A percentile compares a stretch with the other conserved stretches of the same genome.
Evolutionary conservation across 2,329 filamentous ascomycete species (phyloP).

Genomic region (Verticillium alfalfae): DNA sequence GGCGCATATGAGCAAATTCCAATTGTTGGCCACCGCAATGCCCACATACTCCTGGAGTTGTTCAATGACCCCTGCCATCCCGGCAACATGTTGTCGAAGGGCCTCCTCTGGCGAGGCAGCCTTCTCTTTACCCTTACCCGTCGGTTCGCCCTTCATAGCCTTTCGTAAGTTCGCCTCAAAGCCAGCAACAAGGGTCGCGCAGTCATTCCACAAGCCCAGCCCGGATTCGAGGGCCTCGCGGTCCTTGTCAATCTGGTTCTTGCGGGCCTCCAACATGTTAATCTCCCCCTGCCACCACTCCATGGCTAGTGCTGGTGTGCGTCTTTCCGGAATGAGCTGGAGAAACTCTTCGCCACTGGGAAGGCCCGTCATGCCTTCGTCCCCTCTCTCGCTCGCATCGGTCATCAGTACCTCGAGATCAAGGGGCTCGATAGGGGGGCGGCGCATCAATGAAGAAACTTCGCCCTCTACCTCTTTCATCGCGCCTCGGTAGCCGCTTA

Average conservation of each 20-base stretch:
- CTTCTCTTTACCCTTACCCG: slow-evolving; percentile 22
- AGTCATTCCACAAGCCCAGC: slow-evolving; percentile 59
- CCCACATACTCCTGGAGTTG: slow-evolving; percentile 49
- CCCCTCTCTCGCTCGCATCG: slow-evolving; percentile 11
- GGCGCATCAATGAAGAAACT: slow-evolving; percentile 51
- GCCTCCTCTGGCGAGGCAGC: slow-evolving; percentile 26
- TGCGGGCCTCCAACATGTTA: slow-evolving; percentile 46
- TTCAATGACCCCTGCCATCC: slow-evolving; percentile 51
- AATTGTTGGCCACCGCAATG: slow-evolving; percentile 54
- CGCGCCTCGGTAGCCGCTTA: slow-evolving; percentile 66
- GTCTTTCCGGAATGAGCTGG: slow-evolving; percentile 54
- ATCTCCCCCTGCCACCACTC: slow-evolving; percentile 67
- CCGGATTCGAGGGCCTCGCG: slow-evolving; percentile 63
- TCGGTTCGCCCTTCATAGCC: slow-evolving; percentile 37
- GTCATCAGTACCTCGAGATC: slow-evolving; percentile 29
- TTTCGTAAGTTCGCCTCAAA: slow-evolving; percentile 62
- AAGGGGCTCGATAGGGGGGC: slow-evolving; percentile 49
- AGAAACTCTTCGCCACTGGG: slow-evolving; percentile 49
- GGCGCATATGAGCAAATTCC: slow-evolving; percentile 71
- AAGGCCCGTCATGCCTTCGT: slow-evolving; percentile 17
- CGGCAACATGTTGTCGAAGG: slow-evolving; percentile 40
- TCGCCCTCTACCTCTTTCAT: slow-evolving; percentile 61
- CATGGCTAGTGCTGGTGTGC: slow-evolving; percentile 65
- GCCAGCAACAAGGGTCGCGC: slow-evolving; percentile 50
- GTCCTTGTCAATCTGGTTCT: slow-evolving; percentile 54